phyloP scores from a whole-genome alignment of 23 red algal species.

The Chondrus crispus region DNA sequence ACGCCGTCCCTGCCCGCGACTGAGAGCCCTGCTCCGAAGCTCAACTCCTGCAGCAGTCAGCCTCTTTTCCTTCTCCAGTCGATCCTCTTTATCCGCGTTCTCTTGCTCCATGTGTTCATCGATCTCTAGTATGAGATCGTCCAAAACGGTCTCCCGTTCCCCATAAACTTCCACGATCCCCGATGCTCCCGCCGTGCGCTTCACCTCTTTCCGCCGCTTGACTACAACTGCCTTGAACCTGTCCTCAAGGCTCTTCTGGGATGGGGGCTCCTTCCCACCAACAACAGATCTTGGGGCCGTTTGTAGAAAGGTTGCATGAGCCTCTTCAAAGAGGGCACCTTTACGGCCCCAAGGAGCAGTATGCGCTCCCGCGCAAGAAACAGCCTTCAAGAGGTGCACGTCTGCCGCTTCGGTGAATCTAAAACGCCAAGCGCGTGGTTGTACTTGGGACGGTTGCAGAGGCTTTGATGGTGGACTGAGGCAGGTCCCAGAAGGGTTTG shows the following conservation, averaged over 20 bases:
- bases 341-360: no score
- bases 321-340: no score
- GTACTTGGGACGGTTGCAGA: no score
- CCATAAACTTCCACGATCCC: conserved; percentile 9
- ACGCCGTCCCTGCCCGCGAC: no score
- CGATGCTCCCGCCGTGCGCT: neutral
- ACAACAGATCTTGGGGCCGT: no score
- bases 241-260: neutral
- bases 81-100: neutral
- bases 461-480: no score
- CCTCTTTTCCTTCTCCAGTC: neutral
- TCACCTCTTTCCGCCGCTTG: neutral
- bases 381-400: no score
- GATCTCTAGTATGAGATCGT: conserved; percentile 30
- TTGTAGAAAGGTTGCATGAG: no score
- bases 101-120: neutral
- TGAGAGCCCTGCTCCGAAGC: neutral
- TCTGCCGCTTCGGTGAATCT: no score
- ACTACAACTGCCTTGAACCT: neutral
- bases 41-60: neutral
- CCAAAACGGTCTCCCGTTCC: neutral
- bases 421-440: no score
- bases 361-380: no score
- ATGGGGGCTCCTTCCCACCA: neutral
- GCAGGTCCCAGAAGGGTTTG: no score